Evolutionary conservation across 495 filamentous ascomycete genomes (phyloP), one percentile per base, ranked within the genome.

Genomic region (Penicillium daleae): DNA sequence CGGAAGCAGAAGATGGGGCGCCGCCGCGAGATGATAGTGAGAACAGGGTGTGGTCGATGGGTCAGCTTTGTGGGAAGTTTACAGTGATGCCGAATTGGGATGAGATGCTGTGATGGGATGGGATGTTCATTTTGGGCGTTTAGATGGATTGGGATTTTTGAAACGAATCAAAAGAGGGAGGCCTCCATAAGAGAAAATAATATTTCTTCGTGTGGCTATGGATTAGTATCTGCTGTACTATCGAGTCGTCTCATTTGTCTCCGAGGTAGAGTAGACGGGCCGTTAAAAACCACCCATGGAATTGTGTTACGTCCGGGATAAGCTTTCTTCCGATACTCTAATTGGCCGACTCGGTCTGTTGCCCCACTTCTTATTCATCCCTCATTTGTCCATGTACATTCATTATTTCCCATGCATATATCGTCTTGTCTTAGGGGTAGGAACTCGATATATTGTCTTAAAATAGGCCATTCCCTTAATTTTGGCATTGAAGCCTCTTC

Each of bases 21-120:
- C 53, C 61, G 5, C 66, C 67, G 37, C 64, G 64, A 56, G 71
- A 75, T 40, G 71, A 72, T 0, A 68, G 72, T 10, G 72, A 73
- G 55, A 72, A 77, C 31, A 67, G 64, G 56, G 80, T 75, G 29
- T 83, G 77, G 77, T 79, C 80, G 12, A 80, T 85, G 78, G 82
- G 81, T 4, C 75, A 82, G 64, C 70, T 83, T 21, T 78, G 76
- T 52, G 77, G 77, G 49, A 83, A 83, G 65, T 80, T 81, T 54
- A 80, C 80, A 1, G 79, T 80, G 26, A 78, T 70, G 61, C 82
- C 82, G 33, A 75, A 83, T 44, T 85, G 80, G 82, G 78, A 75
- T 57, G 63, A 68, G 54, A 76, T 84, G 61, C 68, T 85, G 37
- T 82, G 61, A 76, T 31, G 7, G 24, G 48, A 13, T 49, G 24